Evolutionary conservation across 192 early-diverging fungal species (phyloP), one percentile per base, ranked within the genome.

Genomic region (Powellomyces hirtus): DNA sequence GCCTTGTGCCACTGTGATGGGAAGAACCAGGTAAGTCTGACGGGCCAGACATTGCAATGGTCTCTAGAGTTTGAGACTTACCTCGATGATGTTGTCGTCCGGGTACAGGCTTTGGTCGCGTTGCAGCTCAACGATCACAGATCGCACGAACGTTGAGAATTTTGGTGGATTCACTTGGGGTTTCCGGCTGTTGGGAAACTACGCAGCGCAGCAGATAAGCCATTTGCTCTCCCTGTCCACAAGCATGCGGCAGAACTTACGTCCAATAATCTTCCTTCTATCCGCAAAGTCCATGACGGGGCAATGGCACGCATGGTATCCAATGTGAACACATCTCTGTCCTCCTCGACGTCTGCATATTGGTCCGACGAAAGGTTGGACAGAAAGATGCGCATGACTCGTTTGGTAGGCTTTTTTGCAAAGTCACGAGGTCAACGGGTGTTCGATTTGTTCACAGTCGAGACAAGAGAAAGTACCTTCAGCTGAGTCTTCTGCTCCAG

Each of bases 191-290:
- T 71, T 53, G 63, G 71, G 89, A 52, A 61, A 56, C 53, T 56
- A 29, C 14, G 53, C 18, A 34, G 4, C 20, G 5, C 4, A 27
- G 53, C 27, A 33, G 18, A 16, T 24, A 24, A 18, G 14, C n/a
- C 46, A 49, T 5, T 2, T 2, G 16, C n/a, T 18, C n/a, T 6
- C 4, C n/a, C 5, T 24, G 2, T 11, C 65, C 34, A 4, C 77
- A 38, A 10, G 62, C 66, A 38, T 53, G 31, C 26, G 1, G 55
- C 10, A 66, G 11, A 26, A 75, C 74, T 45, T 73, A 85, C 86
- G 72, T 97, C 95, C 1, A 98, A 77, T 59, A 98, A 76, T 44
- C 92, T 79, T 30, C 96, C 96, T 63, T 98, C 91, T 7, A 98
- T 84, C 55, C 86, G 86, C 60, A 98, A 79, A 13, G 94, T 96